A percentile compares a stretch with the other conserved stretches of the same genome.
phyloP scores from a whole-genome alignment of 1,284 basidiomycete species.

The Leccinum fuscescens region DNA sequence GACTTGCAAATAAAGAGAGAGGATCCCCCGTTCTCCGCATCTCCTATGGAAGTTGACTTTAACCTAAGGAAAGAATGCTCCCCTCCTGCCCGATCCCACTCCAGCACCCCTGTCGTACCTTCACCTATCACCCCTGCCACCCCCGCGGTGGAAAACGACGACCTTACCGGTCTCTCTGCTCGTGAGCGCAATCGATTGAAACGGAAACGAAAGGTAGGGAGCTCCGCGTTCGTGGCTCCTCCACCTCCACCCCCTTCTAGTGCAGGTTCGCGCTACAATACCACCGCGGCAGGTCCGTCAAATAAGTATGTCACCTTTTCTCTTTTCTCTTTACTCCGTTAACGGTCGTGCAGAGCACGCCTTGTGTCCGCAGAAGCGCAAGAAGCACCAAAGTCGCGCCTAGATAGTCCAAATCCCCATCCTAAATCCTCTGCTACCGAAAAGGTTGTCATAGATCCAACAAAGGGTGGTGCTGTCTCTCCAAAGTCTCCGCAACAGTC shows the following conservation, averaged over 20 bases:
- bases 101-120: constrained; percentile 56
- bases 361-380: constrained; percentile 60
- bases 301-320: constrained; percentile 51
- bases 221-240: constrained; percentile 69
- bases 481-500: constrained; percentile 73
- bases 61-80: constrained; percentile 33
- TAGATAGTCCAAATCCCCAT: constrained; percentile 52
- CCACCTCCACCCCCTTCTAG: constrained; percentile 60
- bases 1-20: constrained; percentile 40
- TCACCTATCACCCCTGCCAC: constrained; percentile 48
- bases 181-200: constrained; percentile 90
- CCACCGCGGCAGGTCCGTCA: constrained; percentile 50
- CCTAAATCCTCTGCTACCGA: constrained; percentile 43
- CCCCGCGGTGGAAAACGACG: constrained; percentile 40
- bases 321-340: constrained; percentile 8
- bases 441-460: constrained; percentile 71
- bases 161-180: constrained; percentile 64
- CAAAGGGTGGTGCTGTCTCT: constrained; percentile 77
- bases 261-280: constrained; percentile 52
- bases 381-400: constrained; percentile 44
- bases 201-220: constrained; percentile 87
- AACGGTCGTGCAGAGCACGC: constrained; percentile 51
- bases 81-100: constrained; percentile 35
- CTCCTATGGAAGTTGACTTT: constrained; percentile 39
- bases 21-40: constrained; percentile 32